Conservation (phyloP, 306 rosid species). For the Vigna mungo region DNA sequence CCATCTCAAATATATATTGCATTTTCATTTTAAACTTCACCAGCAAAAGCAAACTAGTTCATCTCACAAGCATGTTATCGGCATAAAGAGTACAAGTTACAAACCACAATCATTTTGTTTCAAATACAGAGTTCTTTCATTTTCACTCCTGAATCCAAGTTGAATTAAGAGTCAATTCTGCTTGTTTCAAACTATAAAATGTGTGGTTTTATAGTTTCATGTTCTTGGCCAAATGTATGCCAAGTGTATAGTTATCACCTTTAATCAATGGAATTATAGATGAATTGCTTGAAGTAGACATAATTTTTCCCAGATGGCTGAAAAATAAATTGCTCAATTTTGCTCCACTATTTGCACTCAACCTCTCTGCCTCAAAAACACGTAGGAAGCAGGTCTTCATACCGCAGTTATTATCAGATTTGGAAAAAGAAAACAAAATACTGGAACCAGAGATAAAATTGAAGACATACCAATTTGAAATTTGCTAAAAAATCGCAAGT, state of each 20-base stretch:
- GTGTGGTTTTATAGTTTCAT: neutral
- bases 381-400: neutral
- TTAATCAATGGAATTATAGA: neutral
- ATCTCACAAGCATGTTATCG: too few relatives aligned
- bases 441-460: neutral
- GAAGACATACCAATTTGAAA: neutral
- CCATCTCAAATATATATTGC: too few relatives aligned
- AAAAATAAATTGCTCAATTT: too few relatives aligned
- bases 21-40: too few relatives aligned
- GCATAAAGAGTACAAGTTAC: too few relatives aligned
- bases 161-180: neutral
- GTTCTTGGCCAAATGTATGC: neutral
- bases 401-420: slow-evolving; percentile 5
- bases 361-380: neutral
- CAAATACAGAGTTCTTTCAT: neutral
- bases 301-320: too few relatives aligned
- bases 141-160: neutral
- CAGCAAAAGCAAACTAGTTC: too few relatives aligned
- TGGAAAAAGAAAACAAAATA: neutral
- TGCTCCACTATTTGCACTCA: neutral
- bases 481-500: neutral
- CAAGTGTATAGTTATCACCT: neutral
- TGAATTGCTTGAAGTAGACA: neutral
- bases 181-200: neutral
- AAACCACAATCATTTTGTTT: too few relatives aligned